Evolutionary conservation across 495 filamentous ascomycete species (phyloP).

Genomic region (Penicillium salamii): DNA sequence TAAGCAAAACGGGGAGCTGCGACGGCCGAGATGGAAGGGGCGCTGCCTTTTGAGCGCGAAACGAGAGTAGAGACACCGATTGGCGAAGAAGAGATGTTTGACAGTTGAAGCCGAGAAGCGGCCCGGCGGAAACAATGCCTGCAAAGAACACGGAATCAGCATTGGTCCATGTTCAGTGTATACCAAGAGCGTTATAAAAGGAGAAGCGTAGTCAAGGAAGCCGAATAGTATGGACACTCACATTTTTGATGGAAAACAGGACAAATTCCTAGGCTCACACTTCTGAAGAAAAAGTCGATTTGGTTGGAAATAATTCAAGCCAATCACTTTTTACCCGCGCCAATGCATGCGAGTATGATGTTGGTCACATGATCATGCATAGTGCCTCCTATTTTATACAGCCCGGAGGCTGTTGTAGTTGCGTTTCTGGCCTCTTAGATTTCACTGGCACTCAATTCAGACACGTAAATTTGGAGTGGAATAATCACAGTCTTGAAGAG

Average conservation of each 20-base stretch:
- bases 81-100: background rate
- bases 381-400: too few species aligned
- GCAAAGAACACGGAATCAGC: slow-evolving; percentile 8
- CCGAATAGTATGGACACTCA: background rate
- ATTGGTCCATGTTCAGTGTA: background rate
- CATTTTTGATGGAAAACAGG: background rate
- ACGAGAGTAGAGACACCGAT: background rate
- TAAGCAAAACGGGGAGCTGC: slow-evolving; percentile 1
- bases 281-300: background rate
- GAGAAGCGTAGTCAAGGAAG: background rate
- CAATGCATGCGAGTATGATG: too few species aligned
- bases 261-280: background rate
- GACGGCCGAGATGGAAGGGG: background rate
- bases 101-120: slow-evolving; percentile 46
- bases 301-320: background rate
- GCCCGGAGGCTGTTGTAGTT: too few species aligned
- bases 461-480: too few species aligned
- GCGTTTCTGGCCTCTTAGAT: too few species aligned
- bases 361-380: too few species aligned
- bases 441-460: too few species aligned
- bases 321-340: background rate
- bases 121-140: slow-evolving; percentile 52
- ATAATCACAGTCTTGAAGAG: background rate
- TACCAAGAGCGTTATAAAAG: background rate
- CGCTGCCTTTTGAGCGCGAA: slow-evolving; percentile 6